These are phyloP conservation scores for Ustilago vetiveriae DNA, from an alignment of 1,284 basidiomycete species.

Conservation along the genomic window DNA sequence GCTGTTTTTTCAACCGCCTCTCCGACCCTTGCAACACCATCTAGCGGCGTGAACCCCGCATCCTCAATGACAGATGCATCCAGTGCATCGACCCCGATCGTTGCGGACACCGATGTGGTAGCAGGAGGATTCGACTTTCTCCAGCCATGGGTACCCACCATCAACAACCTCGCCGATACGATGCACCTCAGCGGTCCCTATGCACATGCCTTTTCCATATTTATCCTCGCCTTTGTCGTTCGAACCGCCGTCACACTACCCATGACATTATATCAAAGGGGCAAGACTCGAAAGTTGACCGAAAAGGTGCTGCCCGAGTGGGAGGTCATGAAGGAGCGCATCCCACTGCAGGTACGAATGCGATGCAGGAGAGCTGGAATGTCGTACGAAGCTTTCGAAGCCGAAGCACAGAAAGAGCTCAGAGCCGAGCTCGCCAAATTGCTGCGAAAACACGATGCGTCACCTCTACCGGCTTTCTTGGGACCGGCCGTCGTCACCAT, in stretches of 20 bases:
- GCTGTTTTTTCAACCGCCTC: background rate
- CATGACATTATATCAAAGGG: constrained; percentile 80
- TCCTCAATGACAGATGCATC: background rate
- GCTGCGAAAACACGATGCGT: constrained; percentile 50
- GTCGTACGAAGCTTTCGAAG: constrained; percentile 71
- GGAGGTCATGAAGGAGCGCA: constrained; percentile 70
- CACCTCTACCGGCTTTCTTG: constrained; percentile 53
- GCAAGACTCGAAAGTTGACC: constrained; percentile 75
- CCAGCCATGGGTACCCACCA: constrained; percentile 41
- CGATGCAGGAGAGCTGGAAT: constrained; percentile 71
- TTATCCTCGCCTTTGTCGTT: constrained; percentile 76
- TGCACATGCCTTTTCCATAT: constrained; percentile 74
- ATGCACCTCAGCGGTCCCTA: constrained; percentile 46
- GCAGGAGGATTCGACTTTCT: constrained; percentile 45
- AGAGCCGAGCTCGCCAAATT: constrained; percentile 49
- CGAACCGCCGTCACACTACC: constrained; percentile 78
- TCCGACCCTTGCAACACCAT: constrained; percentile 3
- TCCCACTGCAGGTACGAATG: constrained; percentile 70
- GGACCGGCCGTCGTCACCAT: constrained; percentile 55
- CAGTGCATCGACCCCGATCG: constrained; percentile 5
- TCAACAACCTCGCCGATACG: constrained; percentile 43
- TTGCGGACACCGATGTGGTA: constrained; percentile 6
- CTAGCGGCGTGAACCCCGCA: background rate
- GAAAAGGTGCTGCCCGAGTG: constrained; percentile 77
- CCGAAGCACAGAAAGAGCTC: constrained; percentile 65